A percentile compares a stretch with the other conserved stretches of the same genome.
Conservation (phyloP, 2,329 filamentous ascomycete species). For the Tolypocladium sp. region DNA sequence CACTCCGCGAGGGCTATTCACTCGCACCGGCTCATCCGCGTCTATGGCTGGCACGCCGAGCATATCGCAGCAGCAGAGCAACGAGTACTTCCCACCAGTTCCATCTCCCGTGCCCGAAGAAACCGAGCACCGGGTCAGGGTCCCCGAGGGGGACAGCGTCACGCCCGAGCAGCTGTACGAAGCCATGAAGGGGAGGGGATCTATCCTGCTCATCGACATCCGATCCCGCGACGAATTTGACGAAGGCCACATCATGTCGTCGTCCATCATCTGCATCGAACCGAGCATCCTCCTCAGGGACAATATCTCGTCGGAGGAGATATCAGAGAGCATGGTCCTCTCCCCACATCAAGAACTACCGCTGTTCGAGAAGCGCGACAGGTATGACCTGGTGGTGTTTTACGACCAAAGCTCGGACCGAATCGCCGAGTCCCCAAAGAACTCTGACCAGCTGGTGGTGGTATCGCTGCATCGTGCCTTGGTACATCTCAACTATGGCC, state of each 20-base stretch:
- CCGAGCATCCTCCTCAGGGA: conserved; percentile 63
- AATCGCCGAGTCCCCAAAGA: conserved; percentile 28
- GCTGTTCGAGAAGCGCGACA: conserved; percentile 62
- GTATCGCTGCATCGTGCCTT: conserved; percentile 70
- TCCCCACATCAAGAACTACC: conserved; percentile 65
- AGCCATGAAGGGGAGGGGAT: conserved; percentile 51
- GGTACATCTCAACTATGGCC: conserved; percentile 73
- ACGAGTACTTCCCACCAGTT: conserved; percentile 20
- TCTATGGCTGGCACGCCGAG: conserved; percentile 23
- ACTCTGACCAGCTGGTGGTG: conserved; percentile 44
- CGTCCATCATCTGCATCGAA: conserved; percentile 82
- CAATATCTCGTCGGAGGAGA: conserved; percentile 52
- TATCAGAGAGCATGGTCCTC: conserved; percentile 60
- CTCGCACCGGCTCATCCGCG: conserved; percentile 45
- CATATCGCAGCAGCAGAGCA: conserved; percentile 15
- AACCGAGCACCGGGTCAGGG: conserved; percentile 28
- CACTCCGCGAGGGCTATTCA: conserved; percentile 54
- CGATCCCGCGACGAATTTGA: conserved; percentile 74
- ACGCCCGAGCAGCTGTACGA: conserved; percentile 61
- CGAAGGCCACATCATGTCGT: conserved; percentile 77
- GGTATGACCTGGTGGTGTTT: conserved; percentile 82
- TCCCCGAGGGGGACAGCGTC: conserved; percentile 49
- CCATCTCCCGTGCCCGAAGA: conserved; percentile 28
- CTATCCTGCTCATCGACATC: conserved; percentile 77
- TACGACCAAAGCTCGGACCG: conserved; percentile 65